Base-by-base conservation (phyloP, 106 monocot genomes). In the Posidonia australis region DNA sequence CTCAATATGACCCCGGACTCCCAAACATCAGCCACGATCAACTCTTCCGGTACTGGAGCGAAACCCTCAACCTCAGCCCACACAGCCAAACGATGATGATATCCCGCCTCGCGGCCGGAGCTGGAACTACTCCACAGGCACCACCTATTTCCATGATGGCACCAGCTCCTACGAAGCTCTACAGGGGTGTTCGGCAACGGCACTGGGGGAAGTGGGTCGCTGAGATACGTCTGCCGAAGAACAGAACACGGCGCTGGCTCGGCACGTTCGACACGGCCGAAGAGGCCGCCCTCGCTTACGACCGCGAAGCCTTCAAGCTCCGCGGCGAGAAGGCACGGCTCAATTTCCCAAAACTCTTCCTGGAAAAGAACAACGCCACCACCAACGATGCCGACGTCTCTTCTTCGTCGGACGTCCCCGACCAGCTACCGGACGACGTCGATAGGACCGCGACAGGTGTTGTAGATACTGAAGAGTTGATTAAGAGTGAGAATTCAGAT, bases 211-310 rank as follows among this genome's bases (percentile, higher is more conserved):
- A 81, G 55, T 85, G 84, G 84, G 84, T 85, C 17, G 81, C 84
- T 1, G 84, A 85, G 74, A 85, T 85, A 7, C 80, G 84, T 58
- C 75, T 85, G 19, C 84, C 92, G 7, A 73, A 77, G 26, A 92
- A 85, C 70, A 84, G 92, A 29, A 83, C 85, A 32, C 67, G 92
- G 36, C 88, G 85, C 43, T 92, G 92, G 92, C 88, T 92, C 51
- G 92, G 92, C 56, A 92, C 92, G 9, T 92, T 92, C 72, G 88
- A 92, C 80, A 92, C 92, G 5, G 92, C 92, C 17, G 92, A 92
- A 76, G 92, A 88, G 62, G 92, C 88, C 13, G 92, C 92, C 36
- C 71, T 88, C 47, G 92, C 92, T 13, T 92, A 92, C 64, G 92
- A 92, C 76, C 78, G 80, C n/a, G 92, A 92, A 68, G 92, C 92